Percentiles rank a stretch among this genome's conserved stretches.
phyloP scores from a whole-genome alignment of 2,329 filamentous ascomycete species.

The Aspergillus fructus region DNA sequence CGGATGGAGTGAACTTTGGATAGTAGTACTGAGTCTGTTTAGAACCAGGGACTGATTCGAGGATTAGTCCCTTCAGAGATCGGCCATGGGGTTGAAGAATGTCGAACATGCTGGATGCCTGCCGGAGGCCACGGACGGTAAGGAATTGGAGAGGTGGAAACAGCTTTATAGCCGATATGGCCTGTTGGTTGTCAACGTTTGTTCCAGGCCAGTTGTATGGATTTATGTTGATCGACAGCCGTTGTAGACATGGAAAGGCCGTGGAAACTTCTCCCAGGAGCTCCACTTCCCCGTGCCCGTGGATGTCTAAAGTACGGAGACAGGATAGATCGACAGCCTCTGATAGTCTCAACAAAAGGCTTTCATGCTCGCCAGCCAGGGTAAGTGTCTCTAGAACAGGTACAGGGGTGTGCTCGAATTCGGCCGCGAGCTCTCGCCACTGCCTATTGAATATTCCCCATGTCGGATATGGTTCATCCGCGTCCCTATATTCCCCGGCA shows the following conservation, averaged over 20 bases:
- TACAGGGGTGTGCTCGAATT: background rate
- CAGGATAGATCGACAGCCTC: background rate
- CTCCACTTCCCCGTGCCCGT: too few relatives aligned
- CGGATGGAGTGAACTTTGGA: background rate
- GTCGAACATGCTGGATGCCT: background rate
- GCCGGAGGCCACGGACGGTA: background rate
- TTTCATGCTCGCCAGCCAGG: background rate
- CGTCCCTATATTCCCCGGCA: too few relatives aligned
- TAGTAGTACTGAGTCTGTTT: too few relatives aligned
- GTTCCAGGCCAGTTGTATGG: background rate
- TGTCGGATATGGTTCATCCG: background rate
- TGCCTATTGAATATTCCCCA: background rate
- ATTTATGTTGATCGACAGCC: background rate
- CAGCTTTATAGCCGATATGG: background rate
- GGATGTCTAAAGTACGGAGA: background rate
- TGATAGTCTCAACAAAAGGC: background rate
- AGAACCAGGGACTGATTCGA: too few relatives aligned
- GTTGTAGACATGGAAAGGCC: background rate
- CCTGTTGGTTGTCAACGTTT: background rate
- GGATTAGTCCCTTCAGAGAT: constrained; percentile 1
- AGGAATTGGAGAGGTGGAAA: constrained; percentile 3
- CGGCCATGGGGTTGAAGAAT: constrained; percentile 4
- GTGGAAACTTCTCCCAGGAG: background rate
- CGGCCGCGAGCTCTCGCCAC: background rate
- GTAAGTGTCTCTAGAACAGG: background rate